Conservation (phyloP, 1,139 yeast species). For the Pichia terricola region DNA sequence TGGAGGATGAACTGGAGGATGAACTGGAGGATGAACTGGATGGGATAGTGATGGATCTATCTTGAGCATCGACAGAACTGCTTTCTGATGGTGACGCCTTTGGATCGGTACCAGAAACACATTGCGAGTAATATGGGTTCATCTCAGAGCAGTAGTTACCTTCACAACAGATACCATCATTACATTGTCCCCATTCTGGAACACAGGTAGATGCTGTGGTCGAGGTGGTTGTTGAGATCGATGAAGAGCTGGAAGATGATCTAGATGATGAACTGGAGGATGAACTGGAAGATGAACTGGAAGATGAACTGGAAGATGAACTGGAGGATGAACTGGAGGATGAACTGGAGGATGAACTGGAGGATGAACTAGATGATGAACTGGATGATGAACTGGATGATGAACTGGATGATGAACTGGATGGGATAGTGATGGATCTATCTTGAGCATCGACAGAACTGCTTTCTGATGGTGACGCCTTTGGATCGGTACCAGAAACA, state of each 20-base stretch:
- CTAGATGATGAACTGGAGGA: too few species aligned
- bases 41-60: too few species aligned
- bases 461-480: neutral
- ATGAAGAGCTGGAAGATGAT: too few species aligned
- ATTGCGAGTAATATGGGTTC: constrained; percentile 3
- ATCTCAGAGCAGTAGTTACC: constrained; percentile 1
- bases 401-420: too few species aligned
- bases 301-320: neutral
- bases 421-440: too few species aligned
- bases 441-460: too few species aligned
- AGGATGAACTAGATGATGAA: neutral
- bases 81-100: neutral
- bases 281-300: neutral
- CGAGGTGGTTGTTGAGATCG: too few species aligned
- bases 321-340: neutral
- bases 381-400: neutral
- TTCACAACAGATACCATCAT: neutral
- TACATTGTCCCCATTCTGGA: neutral
- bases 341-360: neutral
- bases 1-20: neutral
- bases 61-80: too few species aligned
- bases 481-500: neutral
- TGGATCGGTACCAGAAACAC: neutral
- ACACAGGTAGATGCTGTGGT: neutral
- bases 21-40: neutral